Evolutionary conservation across 345 rosid genomes (phyloP).

Genomic region (Sisymbrium irio): DNA sequence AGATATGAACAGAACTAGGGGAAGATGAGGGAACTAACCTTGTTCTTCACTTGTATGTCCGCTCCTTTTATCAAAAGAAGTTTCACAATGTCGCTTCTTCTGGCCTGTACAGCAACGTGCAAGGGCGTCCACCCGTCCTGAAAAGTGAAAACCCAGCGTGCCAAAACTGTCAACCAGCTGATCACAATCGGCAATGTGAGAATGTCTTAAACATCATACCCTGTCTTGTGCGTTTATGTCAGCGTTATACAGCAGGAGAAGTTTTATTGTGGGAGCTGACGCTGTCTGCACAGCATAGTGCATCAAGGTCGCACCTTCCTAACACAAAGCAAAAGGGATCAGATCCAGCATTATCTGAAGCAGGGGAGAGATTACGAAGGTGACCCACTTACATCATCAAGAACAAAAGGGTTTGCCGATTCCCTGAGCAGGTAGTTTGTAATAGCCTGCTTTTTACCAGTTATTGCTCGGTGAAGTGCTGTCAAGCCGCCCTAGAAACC

Average conservation of each 20-base stretch:
- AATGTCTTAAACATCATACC: conserved; percentile 40
- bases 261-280: conserved; percentile 70
- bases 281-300: conserved; percentile 93
- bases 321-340: conserved; percentile 13
- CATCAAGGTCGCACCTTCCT: conserved; percentile 92
- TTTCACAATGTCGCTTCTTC: conserved; percentile 74
- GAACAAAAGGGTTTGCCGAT: conserved; percentile 83
- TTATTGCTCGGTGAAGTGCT: conserved; percentile 83
- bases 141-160: conserved; percentile 41
- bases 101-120: conserved; percentile 87
- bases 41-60: conserved; percentile 55
- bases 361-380: conserved; percentile 9
- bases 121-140: conserved; percentile 98
- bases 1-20: neutral
- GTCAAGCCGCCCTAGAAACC: conserved; percentile 67
- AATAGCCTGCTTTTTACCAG: conserved; percentile 80
- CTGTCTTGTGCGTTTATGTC: conserved; percentile 82
- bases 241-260: conserved; percentile 71
- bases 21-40: conserved; percentile 30
- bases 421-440: conserved; percentile 81
- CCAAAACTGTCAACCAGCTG: conserved; percentile 14
- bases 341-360: conserved; percentile 17
- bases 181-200: neutral
- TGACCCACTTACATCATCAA: conserved; percentile 53
- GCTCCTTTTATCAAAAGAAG: conserved; percentile 84